A percentile compares a stretch with the other conserved stretches of the same genome.
phyloP scores from a whole-genome alignment of 805 yeast genomes.

The Saccharomyces mikatae region DNA sequence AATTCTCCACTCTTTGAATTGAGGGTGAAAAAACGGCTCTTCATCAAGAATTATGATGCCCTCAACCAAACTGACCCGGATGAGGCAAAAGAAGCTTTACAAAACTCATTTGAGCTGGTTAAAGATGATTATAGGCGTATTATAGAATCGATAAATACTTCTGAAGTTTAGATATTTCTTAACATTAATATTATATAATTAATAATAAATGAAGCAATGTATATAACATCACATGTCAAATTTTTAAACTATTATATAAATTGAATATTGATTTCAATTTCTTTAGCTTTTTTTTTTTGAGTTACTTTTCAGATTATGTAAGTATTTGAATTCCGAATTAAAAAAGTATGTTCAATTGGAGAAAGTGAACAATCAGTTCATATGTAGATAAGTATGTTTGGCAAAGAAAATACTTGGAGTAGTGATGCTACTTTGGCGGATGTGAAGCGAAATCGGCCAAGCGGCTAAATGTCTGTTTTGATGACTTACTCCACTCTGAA shows the following conservation, averaged over 20 bases:
- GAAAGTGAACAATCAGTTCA: not conserved
- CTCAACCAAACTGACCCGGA: constrained; percentile 55
- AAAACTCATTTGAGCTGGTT: constrained; percentile 62
- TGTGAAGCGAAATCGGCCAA: not conserved
- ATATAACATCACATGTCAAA: too few relatives aligned
- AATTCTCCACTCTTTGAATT: constrained; percentile 40
- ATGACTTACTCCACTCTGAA: not conserved
- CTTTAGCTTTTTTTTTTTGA: too few relatives aligned
- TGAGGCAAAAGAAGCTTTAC: constrained; percentile 61
- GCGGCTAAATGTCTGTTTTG: not conserved
- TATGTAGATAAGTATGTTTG: too few relatives aligned
- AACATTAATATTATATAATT: too few relatives aligned
- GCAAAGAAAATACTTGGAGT: not conserved
- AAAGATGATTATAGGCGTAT: constrained; percentile 66
- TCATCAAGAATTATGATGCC: constrained; percentile 72
- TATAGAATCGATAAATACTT: not conserved
- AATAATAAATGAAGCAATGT: too few relatives aligned
- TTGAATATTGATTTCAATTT: too few relatives aligned
- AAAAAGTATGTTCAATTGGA: not conserved
- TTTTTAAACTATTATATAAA: too few relatives aligned
- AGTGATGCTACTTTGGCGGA: not conserved
- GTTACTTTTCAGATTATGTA: too few relatives aligned
- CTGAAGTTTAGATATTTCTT: not conserved
- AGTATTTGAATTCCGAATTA: too few relatives aligned
- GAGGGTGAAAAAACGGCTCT: constrained; percentile 67